Conservation (phyloP, 495 filamentous ascomycete genomes). For the Aspergillus indologenus region DNA sequence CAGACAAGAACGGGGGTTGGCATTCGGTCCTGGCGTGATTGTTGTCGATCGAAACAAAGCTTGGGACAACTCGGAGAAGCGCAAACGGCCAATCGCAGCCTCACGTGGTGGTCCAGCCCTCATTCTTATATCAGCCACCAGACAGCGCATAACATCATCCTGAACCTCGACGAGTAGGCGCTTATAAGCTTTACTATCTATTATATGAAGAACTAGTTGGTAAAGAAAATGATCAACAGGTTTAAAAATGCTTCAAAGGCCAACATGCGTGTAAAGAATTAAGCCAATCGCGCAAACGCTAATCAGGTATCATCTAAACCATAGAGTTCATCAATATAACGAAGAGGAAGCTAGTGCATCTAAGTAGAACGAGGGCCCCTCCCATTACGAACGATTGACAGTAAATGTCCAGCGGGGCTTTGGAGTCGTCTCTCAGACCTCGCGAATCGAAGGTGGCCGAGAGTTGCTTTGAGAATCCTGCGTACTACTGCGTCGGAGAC, state of each 20-base stretch:
- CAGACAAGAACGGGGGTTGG: not conserved
- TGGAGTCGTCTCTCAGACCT: conserved; percentile 27
- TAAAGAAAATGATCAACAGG: conserved; percentile 4
- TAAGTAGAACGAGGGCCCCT: conserved; percentile 9
- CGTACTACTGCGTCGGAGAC: conserved; percentile 44
- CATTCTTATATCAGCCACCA: not conserved
- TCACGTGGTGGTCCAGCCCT: conserved; percentile 9
- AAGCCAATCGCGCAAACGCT: not conserved
- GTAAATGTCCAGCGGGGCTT: not conserved
- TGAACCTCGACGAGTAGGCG: not conserved
- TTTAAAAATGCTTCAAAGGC: not conserved
- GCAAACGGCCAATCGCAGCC: conserved; percentile 8
- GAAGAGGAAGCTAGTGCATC: conserved; percentile 6
- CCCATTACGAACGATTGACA: not conserved
- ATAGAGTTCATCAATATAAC: conserved; percentile 10
- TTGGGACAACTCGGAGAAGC: conserved; percentile 1
- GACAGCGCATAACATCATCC: not conserved
- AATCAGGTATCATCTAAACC: conserved; percentile 6
- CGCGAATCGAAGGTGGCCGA: conserved; percentile 34
- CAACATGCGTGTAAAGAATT: not conserved
- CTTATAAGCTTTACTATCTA: not conserved
- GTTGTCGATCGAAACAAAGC: not conserved
- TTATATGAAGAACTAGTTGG: not conserved
- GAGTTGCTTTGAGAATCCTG: conserved; percentile 32
- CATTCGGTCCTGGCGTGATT: not conserved